phyloP scores from a whole-genome alignment of 2,329 filamentous ascomycete species.

The Leptographium wingfieldii region DNA sequence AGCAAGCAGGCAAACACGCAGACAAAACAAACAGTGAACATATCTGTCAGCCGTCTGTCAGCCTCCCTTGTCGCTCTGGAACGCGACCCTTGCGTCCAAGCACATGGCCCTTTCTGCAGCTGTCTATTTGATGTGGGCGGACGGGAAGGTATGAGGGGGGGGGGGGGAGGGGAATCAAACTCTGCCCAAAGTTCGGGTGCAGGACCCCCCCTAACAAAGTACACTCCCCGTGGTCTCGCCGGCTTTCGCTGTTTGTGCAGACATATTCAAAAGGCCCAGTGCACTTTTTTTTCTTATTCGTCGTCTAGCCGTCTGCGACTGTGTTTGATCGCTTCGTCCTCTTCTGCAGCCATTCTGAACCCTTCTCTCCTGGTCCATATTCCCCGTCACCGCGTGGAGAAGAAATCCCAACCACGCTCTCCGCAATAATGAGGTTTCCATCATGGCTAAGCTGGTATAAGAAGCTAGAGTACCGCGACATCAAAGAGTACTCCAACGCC shows the following conservation, averaged over 20 bases:
- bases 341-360: not conserved
- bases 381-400: not conserved
- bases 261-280: not conserved
- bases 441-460: slow-evolving; percentile 35
- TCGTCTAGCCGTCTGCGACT: not conserved
- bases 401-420: not conserved
- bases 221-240: no score
- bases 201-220: not conserved
- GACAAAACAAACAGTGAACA: not conserved
- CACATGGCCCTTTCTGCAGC: not conserved
- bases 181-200: not conserved
- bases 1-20: not conserved
- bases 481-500: slow-evolving; percentile 29
- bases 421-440: slow-evolving; percentile 15
- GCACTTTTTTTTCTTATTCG: not conserved
- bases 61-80: not conserved
- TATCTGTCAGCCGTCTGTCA: not conserved
- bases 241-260: not conserved
- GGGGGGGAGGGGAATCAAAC: not conserved
- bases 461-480: slow-evolving; percentile 35
- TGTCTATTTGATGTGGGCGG: not conserved
- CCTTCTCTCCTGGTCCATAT: not conserved
- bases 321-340: not conserved
- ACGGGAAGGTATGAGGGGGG: not conserved
- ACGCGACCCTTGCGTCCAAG: not conserved